Base-by-base conservation (phyloP, 129 eudicot species). In the Saposhnikovia divaricata region DNA sequence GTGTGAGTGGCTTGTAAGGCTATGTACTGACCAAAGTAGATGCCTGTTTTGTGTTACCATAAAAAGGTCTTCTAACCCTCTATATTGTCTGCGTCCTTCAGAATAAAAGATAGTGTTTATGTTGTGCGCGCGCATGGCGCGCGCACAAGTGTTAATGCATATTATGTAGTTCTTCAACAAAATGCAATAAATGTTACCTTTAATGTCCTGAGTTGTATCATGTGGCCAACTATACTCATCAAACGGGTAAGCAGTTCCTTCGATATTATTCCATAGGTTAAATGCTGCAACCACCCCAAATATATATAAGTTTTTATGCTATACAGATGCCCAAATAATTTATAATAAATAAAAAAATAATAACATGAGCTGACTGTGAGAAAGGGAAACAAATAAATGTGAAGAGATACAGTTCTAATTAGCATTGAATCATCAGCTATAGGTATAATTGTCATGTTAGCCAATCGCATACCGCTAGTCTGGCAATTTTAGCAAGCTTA, bases 401-500 rank as follows among this genome's bases (percentile, higher is more conserved):
- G 57, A 59, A 19, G 25, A 78, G 28, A 42, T 23, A 57, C 34
- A 14, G 38, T 77, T 55, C 48, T 4, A 77, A 5, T 53, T 31
- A 75, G 76, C 43, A 48, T n/a, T n/a, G 43, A 68, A 27, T 16
- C 39, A 28, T 74, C 68, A 75, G 15, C 18, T 34, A 1, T 45
- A 59, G 47, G 34, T 25, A 77, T 12, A 57, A n/a, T 44, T 39
- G 10, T n/a, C 53, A 16, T 12, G 73, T 28, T 77, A 44, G 78
- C 47, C n/a, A 61, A 12, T 44, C 40, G 46, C 31, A 28, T 91
- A 96, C 98, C 91, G 98, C 96, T 57, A 92, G 77, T 85, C 98
- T 84, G 48, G 99, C 97, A 88, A 96, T 96, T 96, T 92, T 96
- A 74, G 93, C 96, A 87, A 96, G 89, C 89, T 89, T 96, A 87